Conservation (phyloP, 2,329 filamentous ascomycete species). For the Fusarium stilboides region DNA sequence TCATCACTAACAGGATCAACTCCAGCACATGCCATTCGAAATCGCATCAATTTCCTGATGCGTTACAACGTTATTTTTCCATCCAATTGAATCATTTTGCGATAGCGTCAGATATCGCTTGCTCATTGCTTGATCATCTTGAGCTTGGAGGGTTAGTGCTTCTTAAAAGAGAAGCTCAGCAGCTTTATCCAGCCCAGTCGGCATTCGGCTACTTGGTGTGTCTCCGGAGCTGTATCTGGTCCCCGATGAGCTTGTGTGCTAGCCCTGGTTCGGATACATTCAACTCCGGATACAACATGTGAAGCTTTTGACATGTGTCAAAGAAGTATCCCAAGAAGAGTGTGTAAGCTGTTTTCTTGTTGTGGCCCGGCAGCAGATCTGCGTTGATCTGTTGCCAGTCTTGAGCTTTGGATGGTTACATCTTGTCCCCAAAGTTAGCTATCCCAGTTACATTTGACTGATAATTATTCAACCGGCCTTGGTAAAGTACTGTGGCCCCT, state of each 20-base stretch:
- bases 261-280: not conserved
- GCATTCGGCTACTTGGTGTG: conserved; percentile 32
- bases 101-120: conserved; percentile 31
- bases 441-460: too few relatives aligned
- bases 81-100: conserved; percentile 29
- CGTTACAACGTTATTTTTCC: conserved; percentile 35
- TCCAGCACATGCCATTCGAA: conserved; percentile 24
- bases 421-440: too few relatives aligned
- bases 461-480: too few relatives aligned
- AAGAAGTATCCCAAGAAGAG: not conserved
- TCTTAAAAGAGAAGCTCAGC: conserved; percentile 16
- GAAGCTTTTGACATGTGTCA: conserved; percentile 23
- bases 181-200: conserved; percentile 36
- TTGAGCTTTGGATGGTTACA: too few relatives aligned
- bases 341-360: too few relatives aligned
- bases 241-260: conserved; percentile 15
- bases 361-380: too few relatives aligned
- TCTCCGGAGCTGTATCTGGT: conserved; percentile 16
- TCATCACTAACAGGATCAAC: conserved; percentile 39
- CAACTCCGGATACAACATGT: conserved; percentile 18
- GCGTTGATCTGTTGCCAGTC: too few relatives aligned
- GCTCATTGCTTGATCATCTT: conserved; percentile 31
- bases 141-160: conserved; percentile 19
- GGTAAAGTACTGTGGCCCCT: too few relatives aligned
- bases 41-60: conserved; percentile 36